A percentile compares a stretch with the other conserved stretches of the same genome.
Conservation (phyloP, 1,284 basidiomycete species). For the Sphaerobolus stellatus region DNA sequence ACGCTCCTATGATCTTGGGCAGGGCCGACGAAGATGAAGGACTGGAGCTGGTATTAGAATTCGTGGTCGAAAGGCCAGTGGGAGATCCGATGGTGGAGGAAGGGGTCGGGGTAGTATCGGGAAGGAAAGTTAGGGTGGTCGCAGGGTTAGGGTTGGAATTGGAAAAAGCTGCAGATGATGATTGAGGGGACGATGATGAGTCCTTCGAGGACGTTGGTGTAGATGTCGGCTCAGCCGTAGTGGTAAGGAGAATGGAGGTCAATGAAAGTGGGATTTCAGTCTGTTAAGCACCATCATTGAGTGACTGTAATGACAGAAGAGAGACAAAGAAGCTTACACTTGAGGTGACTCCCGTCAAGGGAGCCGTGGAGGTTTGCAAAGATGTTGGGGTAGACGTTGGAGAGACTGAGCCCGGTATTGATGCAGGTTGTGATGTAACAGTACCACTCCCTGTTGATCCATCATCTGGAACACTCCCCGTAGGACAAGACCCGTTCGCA, state of each 20-base stretch:
- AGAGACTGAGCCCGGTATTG: background rate
- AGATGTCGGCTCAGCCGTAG: background rate
- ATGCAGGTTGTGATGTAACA: background rate
- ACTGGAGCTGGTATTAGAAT: background rate
- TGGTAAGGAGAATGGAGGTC: background rate
- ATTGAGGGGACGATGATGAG: background rate
- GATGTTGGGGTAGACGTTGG: background rate
- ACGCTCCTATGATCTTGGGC: slow-evolving; percentile 10
- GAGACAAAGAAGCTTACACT: background rate
- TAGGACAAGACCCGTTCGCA: background rate
- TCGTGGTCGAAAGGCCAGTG: background rate
- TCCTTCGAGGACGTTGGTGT: background rate
- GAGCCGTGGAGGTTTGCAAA: background rate
- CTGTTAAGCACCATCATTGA: background rate
- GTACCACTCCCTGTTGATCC: background rate
- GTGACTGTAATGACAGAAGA: background rate
- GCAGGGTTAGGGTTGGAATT: background rate
- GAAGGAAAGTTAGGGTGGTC: background rate
- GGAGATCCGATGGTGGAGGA: background rate
- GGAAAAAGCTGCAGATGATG: background rate
- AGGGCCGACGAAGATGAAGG: slow-evolving; percentile 8
- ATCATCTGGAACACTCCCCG: background rate
- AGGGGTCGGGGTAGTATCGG: background rate
- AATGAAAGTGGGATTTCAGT: no score
- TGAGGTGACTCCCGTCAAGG: background rate